A percentile compares a stretch with the other conserved stretches of the same genome.
phyloP scores from a whole-genome alignment of 108 stramenopile genomes.

The Epipyxis sp. region DNA sequence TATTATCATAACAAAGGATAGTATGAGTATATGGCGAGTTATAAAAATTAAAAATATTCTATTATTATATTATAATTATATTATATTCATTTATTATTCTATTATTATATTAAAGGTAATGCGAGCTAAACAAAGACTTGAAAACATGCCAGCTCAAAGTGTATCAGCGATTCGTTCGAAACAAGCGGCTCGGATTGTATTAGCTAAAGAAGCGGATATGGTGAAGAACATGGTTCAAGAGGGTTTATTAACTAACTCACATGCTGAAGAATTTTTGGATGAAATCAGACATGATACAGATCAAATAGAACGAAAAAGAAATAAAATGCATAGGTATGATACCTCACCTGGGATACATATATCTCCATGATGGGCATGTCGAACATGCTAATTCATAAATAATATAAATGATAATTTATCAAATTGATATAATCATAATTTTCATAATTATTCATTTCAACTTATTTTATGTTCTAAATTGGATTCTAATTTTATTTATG shows the following conservation, averaged over 20 bases:
- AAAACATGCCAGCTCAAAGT: not conserved
- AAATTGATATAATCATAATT: too few relatives aligned
- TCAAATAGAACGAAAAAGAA: conserved; percentile 1
- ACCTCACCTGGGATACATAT: too few relatives aligned
- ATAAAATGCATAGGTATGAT: conserved; percentile 4
- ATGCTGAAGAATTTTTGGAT: conserved; percentile 19
- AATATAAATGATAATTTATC: too few relatives aligned
- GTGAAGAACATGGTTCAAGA: conserved; percentile 28
- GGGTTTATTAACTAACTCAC: conserved; percentile 5
- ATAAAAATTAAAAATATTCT: conserved; percentile 12
- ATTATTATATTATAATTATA: too few relatives aligned
- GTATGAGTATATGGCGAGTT: not conserved
- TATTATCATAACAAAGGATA: too few relatives aligned
- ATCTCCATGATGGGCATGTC: too few relatives aligned
- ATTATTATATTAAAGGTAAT: too few relatives aligned
- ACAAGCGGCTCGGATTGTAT: conserved; percentile 23
- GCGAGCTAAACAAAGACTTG: not conserved
- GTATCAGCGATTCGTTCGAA: conserved; percentile 6
- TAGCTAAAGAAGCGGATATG: conserved; percentile 25
- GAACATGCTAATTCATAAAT: too few relatives aligned
- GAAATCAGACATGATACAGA: conserved; percentile 15
- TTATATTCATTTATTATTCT: too few relatives aligned
- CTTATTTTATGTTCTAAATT: too few relatives aligned
- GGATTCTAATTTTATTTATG: too few relatives aligned
- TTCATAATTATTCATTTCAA: too few relatives aligned